A percentile compares a stretch with the other conserved stretches of the same genome.
These are phyloP conservation scores for Acacia melanoxylon DNA, from an alignment of 306 rosid species.

Conservation along the genomic window DNA sequence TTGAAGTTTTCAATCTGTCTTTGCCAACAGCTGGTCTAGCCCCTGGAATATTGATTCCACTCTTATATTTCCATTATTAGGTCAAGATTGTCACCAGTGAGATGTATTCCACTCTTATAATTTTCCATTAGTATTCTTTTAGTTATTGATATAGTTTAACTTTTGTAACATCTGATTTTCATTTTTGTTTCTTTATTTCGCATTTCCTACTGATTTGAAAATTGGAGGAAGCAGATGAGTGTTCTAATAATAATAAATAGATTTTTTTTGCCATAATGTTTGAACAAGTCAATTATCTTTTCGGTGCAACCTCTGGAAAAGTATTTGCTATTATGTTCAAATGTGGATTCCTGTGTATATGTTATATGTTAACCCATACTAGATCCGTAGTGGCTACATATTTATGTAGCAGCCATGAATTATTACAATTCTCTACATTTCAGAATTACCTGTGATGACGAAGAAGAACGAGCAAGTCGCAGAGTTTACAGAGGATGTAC, in stretches of 20 bases:
- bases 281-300: background rate
- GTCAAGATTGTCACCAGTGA: no score
- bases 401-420: background rate
- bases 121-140: no score
- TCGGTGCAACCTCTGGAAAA: background rate
- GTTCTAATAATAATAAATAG: background rate
- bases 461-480: slow-evolving; percentile 90
- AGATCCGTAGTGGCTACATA: background rate
- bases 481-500: slow-evolving; percentile 85
- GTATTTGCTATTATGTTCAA: background rate
- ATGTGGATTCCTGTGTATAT: background rate
- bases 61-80: no score
- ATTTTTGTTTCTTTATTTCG: background rate
- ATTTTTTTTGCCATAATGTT: background rate
- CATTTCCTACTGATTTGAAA: background rate
- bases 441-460: slow-evolving; percentile 83
- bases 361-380: background rate
- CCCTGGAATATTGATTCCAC: background rate
- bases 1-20: background rate
- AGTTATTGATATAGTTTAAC: no score
- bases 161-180: background rate
- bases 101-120: no score
- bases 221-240: background rate
- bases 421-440: background rate
- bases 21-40: background rate